Evolutionary conservation across 1,284 basidiomycete species (phyloP), one percentile per base, ranked within the genome.

Genomic region (Neonothopanus nambi): DNA sequence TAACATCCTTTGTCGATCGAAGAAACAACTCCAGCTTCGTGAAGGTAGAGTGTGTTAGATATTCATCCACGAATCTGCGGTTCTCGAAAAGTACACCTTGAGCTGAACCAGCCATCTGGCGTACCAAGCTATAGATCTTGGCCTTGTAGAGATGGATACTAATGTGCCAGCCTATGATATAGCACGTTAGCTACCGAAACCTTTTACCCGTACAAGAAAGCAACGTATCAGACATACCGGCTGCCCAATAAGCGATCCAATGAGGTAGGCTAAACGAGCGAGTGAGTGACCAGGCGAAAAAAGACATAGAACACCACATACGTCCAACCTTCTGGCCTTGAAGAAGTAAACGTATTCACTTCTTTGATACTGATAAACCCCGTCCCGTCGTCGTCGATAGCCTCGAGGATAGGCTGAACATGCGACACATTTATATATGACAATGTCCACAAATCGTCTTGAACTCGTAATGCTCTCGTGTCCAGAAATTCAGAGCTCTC

Each of bases 321-420:
- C 66, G 56, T 63, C 65, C 65, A 67, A 11, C 55, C 57, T 9
- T 60, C 49, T 1, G 67, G 67, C 5, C 59, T 56, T n/a, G 43
- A 54, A 9, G 36, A 17, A 7, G 56, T 55, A 48, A 68, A 68
- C 0, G 24, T 51, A 44, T 68, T 68, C 0, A 64, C 63, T 48
- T 68, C 67, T 35, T 61, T 61, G 30, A 67, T 60, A 56, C 55
- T 67, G 17, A 68, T 60, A 36, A 67, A 68, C 2, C 65, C 65
- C 7, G 67, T 62, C 9, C 63, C 63, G 53, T 68, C 67, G 36
- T 67, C 65, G 47, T 68, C 67, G 6, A 68, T 61, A 1, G 65
- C 63, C 47, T 68, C 67, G 1, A 63, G 35, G 17, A 68, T 65
- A 0, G 65, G 52, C 44, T 66, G 63, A 0, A 67, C 52, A 37